Percentiles rank a stretch among this genome's conserved stretches.
Evolutionary conservation across 129 eudicot genomes (phyloP).

Genomic region (Escallonia rubra): DNA sequence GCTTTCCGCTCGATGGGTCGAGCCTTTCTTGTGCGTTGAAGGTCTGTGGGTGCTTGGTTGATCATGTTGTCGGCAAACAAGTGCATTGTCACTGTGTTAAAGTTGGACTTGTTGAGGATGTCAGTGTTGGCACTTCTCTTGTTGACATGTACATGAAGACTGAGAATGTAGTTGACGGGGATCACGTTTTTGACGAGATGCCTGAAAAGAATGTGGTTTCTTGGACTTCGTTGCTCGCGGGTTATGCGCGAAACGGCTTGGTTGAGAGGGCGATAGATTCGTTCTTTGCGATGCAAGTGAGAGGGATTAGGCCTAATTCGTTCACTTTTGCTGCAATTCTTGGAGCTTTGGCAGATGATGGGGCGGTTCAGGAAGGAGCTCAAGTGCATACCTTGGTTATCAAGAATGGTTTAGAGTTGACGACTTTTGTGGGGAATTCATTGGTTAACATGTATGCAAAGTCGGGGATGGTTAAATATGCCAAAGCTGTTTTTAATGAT

Average conservation of each 20-base stretch:
- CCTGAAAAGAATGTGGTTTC: constrained; percentile 63
- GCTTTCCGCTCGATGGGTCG: constrained; percentile 53
- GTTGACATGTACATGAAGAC: constrained; percentile 82
- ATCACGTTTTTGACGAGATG: constrained; percentile 61
- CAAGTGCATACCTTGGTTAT: constrained; percentile 68
- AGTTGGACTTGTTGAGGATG: constrained; percentile 59
- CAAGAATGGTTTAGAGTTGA: constrained; percentile 65
- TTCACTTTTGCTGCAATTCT: constrained; percentile 70
- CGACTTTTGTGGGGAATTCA: constrained; percentile 63
- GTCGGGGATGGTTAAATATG: constrained; percentile 40
- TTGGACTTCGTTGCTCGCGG: constrained; percentile 53
- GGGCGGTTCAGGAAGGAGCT: constrained; percentile 58
- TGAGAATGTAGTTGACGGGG: constrained; percentile 38
- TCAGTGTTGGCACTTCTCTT: constrained; percentile 87
- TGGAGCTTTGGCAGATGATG: constrained; percentile 64
- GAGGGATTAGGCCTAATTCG: constrained; percentile 64
- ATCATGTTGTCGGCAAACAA: constrained; percentile 52
- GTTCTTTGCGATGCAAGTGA: constrained; percentile 47
- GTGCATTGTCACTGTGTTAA: constrained; percentile 70
- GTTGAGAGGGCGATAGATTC: constrained; percentile 38
- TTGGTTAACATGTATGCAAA: constrained; percentile 83
- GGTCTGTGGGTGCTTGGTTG: constrained; percentile 59
- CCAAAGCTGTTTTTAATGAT: constrained; percentile 43
- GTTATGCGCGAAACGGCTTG: constrained; percentile 49
- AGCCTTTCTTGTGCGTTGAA: constrained; percentile 73